These are phyloP conservation scores for Purshia tridentata DNA, from an alignment of 306 rosid species.

Conservation along the genomic window DNA sequence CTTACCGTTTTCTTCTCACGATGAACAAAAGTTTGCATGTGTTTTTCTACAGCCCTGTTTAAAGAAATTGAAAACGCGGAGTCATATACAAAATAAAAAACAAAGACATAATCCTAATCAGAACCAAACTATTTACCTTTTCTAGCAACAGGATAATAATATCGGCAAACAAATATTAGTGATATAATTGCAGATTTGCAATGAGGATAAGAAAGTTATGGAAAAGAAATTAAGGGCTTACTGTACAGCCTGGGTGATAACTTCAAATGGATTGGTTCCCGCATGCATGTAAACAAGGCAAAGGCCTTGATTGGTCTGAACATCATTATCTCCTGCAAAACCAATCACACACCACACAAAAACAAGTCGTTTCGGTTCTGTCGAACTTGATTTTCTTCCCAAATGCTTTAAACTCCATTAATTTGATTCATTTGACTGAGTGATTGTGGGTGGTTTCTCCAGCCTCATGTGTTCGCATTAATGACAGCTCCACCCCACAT, in stretches of 20 bases:
- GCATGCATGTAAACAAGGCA: constrained; percentile 86
- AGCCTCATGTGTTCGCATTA: constrained; percentile 41
- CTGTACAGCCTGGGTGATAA: constrained; percentile 82
- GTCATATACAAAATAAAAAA: constrained; percentile 7
- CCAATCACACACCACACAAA: constrained; percentile 68
- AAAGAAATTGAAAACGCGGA: constrained; percentile 16
- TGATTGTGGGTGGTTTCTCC: constrained; percentile 43
- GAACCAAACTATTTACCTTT: neutral
- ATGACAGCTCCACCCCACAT: constrained; percentile 50
- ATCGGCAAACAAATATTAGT: neutral
- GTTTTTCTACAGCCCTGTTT: constrained; percentile 75
- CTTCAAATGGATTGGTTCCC: constrained; percentile 93
- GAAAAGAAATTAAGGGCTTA: constrained; percentile 31
- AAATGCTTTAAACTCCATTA: constrained; percentile 57
- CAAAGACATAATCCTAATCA: neutral
- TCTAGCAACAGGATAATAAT: neutral
- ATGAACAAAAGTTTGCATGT: constrained; percentile 79
- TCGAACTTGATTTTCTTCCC: constrained; percentile 44
- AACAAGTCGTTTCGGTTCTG: constrained; percentile 45
- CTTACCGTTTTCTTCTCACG: constrained; percentile 89
- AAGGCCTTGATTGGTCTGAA: constrained; percentile 87
- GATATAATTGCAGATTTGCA: neutral
- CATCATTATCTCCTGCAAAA: constrained; percentile 86
- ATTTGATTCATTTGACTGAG: constrained; percentile 48
- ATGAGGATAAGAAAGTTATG: neutral